A percentile compares a stretch with the other conserved stretches of the same genome.
These are phyloP conservation scores for Punctularia strigosozonata DNA, from an alignment of 768 basidiomycete species.

Conservation along the genomic window DNA sequence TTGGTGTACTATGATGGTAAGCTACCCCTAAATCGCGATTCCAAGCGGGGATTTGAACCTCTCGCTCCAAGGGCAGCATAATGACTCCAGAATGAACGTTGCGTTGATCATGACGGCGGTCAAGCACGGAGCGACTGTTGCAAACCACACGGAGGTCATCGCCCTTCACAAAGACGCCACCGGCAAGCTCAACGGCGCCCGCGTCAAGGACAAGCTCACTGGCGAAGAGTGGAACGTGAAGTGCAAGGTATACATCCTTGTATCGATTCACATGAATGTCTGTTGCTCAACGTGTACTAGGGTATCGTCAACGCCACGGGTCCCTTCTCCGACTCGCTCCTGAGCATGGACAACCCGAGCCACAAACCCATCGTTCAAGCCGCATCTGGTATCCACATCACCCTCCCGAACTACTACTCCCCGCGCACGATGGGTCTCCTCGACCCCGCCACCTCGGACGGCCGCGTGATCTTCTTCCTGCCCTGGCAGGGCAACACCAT, in stretches of 20 bases:
- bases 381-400: conserved; percentile 91
- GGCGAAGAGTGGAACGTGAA: conserved; percentile 74
- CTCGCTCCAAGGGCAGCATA: conserved; percentile 70
- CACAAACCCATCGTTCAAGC: conserved; percentile 86
- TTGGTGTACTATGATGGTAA: conserved; percentile 95
- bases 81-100: conserved; percentile 97
- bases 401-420: conserved; percentile 93
- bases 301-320: conserved; percentile 97
- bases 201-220: conserved; percentile 71
- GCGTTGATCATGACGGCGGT: conserved; percentile 92
- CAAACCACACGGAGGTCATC: conserved; percentile 86
- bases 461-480: conserved; percentile 97
- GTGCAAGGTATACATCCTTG: conserved; percentile 43
- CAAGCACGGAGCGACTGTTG: conserved; percentile 75
- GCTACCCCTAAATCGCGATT: conserved; percentile 20
- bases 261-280: background rate
- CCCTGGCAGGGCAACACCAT: conserved; percentile 98
- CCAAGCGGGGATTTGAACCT: conserved; percentile 21
- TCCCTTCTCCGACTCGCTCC: conserved; percentile 80
- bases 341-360: conserved; percentile 64
- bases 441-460: conserved; percentile 91
- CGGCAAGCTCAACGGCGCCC: conserved; percentile 63
- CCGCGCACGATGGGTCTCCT: conserved; percentile 91
- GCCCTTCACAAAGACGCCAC: conserved; percentile 54
- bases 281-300: conserved; percentile 20